Percentiles rank a stretch among this genome's conserved stretches.
These are phyloP conservation scores for Ophiostoma novo-ulmi DNA, from an alignment of 2,329 filamentous ascomycete genomes.

Conservation along the genomic window DNA sequence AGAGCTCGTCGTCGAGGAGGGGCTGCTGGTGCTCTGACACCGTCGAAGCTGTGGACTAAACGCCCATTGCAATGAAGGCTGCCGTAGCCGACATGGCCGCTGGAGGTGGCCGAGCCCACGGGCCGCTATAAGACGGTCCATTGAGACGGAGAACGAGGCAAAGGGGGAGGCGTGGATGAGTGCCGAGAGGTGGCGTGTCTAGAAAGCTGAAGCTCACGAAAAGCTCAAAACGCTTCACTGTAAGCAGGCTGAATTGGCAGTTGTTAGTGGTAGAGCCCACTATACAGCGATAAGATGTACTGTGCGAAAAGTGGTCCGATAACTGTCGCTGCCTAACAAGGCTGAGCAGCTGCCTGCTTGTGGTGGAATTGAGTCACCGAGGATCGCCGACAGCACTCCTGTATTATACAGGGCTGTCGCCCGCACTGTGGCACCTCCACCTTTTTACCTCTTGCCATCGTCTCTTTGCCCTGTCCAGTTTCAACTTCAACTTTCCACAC, in stretches of 20 bases:
- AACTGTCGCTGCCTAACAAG: slow-evolving; percentile 20
- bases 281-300: slow-evolving; percentile 13
- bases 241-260: neutral
- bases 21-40: slow-evolving; percentile 11
- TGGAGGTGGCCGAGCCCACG: slow-evolving; percentile 23
- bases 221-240: neutral
- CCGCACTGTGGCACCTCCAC: slow-evolving; percentile 1
- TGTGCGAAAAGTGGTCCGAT: slow-evolving; percentile 19
- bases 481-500: neutral
- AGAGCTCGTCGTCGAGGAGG: neutral
- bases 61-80: neutral
- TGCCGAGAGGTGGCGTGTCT: neutral
- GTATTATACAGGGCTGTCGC: neutral
- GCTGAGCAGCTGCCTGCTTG: slow-evolving; percentile 11
- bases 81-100: slow-evolving; percentile 16
- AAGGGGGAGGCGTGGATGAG: neutral
- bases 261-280: slow-evolving; percentile 7
- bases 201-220: slow-evolving; percentile 11
- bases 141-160: slow-evolving; percentile 6
- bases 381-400: neutral
- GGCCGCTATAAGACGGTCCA: slow-evolving; percentile 24
- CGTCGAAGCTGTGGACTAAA: slow-evolving; percentile 1
- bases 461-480: neutral
- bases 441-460: neutral
- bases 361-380: neutral